Evolutionary conservation across 2,329 filamentous ascomycete genomes (phyloP), one percentile per base, ranked within the genome.

Genomic region (Graphilbum sp.): DNA sequence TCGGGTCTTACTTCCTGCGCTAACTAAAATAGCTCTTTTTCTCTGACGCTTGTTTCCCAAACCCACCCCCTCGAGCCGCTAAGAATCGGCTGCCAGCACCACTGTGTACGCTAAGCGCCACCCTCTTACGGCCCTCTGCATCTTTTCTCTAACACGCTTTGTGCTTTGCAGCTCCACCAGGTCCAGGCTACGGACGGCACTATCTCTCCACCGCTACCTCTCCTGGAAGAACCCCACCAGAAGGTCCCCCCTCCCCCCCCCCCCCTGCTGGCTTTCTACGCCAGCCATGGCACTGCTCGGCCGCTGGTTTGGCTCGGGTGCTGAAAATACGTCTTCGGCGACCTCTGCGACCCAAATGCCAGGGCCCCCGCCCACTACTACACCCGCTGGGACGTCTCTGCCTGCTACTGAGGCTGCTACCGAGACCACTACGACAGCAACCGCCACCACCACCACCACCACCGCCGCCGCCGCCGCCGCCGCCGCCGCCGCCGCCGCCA

Each of bases 241-340:
- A 32, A 15, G 30, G 13, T 13, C 25, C 24, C 20, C 30, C 11
- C n/a, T n/a, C n/a, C n/a, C n/a, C n/a, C n/a, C n/a, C n/a, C n/a
- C n/a, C n/a, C n/a, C n/a, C n/a, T n/a, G n/a, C n/a, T n/a, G n/a
- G n/a, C n/a, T n/a, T n/a, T n/a, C n/a, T n/a, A n/a, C n/a, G n/a
- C n/a, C n/a, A n/a, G n/a, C n/a, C n/a, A n/a, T n/a, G n/a, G n/a
- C n/a, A n/a, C n/a, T n/a, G n/a, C n/a, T n/a, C n/a, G n/a, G n/a
- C n/a, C 19, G 38, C 31, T 44, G 41, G 44, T 36, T 45, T 30
- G 41, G 43, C 32, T 33, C 44, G 43, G 37, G 46, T 47, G 45
- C 41, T 38, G 40, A 39, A 30, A 40, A 46, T n/a, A n/a, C n/a
- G n/a, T n/a, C n/a, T n/a, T n/a, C n/a, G n/a, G n/a, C n/a, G n/a